Conservation (phyloP, 1,284 basidiomycete genomes). For the Exobasidium rhododendri region DNA sequence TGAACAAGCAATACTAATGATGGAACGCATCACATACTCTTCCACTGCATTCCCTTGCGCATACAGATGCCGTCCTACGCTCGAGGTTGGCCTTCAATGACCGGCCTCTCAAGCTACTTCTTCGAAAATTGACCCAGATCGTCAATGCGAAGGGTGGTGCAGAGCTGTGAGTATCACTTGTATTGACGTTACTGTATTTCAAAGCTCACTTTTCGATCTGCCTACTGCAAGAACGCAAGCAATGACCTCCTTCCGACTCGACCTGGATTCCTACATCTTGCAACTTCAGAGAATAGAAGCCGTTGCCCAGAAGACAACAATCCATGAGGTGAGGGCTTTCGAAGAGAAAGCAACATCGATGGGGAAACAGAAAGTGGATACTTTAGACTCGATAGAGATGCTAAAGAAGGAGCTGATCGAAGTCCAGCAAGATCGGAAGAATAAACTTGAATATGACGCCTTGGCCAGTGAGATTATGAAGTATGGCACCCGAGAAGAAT, state of each 20-base stretch:
- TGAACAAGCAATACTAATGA: neutral
- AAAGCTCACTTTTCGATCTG: neutral
- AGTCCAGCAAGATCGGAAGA: slow-evolving; percentile 31
- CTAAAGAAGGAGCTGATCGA: slow-evolving; percentile 29
- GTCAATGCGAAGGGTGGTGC: neutral
- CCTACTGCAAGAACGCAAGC: neutral
- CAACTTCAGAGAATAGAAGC: neutral
- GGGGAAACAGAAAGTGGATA: slow-evolving; percentile 20
- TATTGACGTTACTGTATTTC: neutral
- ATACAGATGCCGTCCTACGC: slow-evolving; percentile 7
- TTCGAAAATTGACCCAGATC: neutral
- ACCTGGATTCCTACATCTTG: neutral
- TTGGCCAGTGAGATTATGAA: slow-evolving; percentile 34
- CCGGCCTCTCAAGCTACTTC: neutral
- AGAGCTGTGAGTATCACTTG: neutral
- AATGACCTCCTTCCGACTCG: slow-evolving; percentile 4
- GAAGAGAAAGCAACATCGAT: neutral
- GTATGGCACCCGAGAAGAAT: slow-evolving; percentile 29
- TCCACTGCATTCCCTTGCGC: neutral
- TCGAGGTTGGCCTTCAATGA: slow-evolving; percentile 12
- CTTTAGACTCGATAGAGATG: slow-evolving; percentile 24
- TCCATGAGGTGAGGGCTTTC: neutral
- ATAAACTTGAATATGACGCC: slow-evolving; percentile 44
- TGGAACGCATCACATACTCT: neutral
- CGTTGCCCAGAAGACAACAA: slow-evolving; percentile 4